Conservation (phyloP, 2,329 filamentous ascomycete genomes). For the Stylonectria norvegica region DNA sequence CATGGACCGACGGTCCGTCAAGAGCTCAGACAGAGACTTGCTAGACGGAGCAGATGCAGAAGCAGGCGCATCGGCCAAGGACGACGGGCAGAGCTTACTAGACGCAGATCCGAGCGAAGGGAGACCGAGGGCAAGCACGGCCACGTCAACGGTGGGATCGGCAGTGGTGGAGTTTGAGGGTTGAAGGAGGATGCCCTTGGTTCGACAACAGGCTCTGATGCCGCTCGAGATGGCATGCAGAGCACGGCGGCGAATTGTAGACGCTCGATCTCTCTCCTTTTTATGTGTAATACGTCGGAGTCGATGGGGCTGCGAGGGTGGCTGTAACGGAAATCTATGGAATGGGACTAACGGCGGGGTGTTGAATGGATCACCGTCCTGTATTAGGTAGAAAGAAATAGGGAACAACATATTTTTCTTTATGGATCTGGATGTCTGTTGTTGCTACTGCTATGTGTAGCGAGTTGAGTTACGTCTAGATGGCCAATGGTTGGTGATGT, state of each 20-base stretch:
- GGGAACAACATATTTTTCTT: slow-evolving; percentile 4
- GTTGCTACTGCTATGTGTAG: too few relatives aligned
- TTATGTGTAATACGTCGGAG: slow-evolving; percentile 13
- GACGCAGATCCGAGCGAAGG: slow-evolving; percentile 30
- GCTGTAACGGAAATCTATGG: slow-evolving; percentile 8
- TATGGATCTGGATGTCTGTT: too few relatives aligned
- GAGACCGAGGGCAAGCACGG: slow-evolving; percentile 25
- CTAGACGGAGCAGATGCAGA: slow-evolving; percentile 72
- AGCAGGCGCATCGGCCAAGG: slow-evolving; percentile 47
- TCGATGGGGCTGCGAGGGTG: slow-evolving; percentile 6
- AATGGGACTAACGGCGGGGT: slow-evolving; percentile 12
- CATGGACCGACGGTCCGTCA: slow-evolving; percentile 60
- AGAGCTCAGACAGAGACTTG: slow-evolving; percentile 66
- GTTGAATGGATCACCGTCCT: slow-evolving; percentile 5
- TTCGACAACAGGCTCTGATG: background rate
- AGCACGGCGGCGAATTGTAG: slow-evolving; percentile 14
- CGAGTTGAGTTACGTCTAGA: too few relatives aligned
- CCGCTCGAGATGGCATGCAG: slow-evolving; percentile 12
- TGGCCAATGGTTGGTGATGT: too few relatives aligned
- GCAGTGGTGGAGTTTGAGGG: slow-evolving; percentile 44
- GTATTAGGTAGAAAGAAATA: slow-evolving; percentile 8
- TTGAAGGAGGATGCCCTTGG: slow-evolving; percentile 15
- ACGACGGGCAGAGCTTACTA: slow-evolving; percentile 33
- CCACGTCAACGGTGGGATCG: slow-evolving; percentile 29
- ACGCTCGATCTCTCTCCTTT: slow-evolving; percentile 7